phyloP scores from a whole-genome alignment of 1,284 basidiomycete species.

The Stereum hirsutum region DNA sequence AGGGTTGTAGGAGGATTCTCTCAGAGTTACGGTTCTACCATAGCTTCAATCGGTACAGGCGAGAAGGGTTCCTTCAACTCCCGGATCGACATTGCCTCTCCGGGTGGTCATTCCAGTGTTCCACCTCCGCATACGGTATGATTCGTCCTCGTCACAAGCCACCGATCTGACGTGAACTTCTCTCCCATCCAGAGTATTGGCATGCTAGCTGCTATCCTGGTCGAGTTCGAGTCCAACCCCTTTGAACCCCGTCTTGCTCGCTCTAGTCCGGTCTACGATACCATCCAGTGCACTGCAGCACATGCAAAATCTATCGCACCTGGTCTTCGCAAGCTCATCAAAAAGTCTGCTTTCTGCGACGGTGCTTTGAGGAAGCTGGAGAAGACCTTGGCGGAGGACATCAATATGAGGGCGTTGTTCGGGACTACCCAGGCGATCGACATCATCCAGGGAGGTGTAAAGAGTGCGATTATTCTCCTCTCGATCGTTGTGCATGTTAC shows the following conservation, averaged over 20 bases:
- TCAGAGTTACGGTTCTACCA: slow-evolving; percentile 25
- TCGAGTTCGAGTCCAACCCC: slow-evolving; percentile 40
- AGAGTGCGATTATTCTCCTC: too few relatives aligned
- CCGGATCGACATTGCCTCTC: slow-evolving; percentile 40
- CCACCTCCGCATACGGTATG: slow-evolving; percentile 49
- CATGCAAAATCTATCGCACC: slow-evolving; percentile 34
- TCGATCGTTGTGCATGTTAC: too few relatives aligned
- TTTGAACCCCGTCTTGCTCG: slow-evolving; percentile 28
- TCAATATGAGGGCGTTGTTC: slow-evolving; percentile 24
- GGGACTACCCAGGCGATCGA: slow-evolving; percentile 57
- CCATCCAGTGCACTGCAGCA: slow-evolving; percentile 33
- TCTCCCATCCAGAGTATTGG: slow-evolving; percentile 37
- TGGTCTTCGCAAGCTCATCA: slow-evolving; percentile 27
- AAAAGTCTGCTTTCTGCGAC: slow-evolving; percentile 27
- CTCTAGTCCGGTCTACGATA: slow-evolving; percentile 33
- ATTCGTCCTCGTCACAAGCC: neutral
- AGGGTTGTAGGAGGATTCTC: slow-evolving; percentile 22
- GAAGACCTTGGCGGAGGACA: slow-evolving; percentile 24
- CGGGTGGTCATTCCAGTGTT: slow-evolving; percentile 60
- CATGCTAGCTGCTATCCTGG: slow-evolving; percentile 40
- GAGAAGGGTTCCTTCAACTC: slow-evolving; percentile 64
- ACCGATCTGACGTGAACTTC: neutral
- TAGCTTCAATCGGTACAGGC: slow-evolving; percentile 42
- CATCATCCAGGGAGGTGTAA: slow-evolving; percentile 50
- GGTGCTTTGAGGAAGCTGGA: slow-evolving; percentile 32